These are phyloP conservation scores for Hansenula sp. DNA, from an alignment of 1,139 yeast genomes.

Conservation along the genomic window DNA sequence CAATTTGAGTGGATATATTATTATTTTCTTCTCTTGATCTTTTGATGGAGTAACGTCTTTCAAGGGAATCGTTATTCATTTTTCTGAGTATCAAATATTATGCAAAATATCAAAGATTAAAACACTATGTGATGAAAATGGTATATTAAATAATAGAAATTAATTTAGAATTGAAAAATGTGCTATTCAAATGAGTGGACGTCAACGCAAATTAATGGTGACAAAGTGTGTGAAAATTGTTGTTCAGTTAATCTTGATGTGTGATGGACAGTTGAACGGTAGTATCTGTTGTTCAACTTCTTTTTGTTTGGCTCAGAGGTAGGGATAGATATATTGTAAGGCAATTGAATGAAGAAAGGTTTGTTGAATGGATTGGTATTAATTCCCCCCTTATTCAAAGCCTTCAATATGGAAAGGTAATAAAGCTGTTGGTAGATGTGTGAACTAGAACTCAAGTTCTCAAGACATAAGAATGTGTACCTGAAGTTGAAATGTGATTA, in stretches of 20 bases:
- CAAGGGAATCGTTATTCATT: conserved; percentile 4
- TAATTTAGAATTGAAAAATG: conserved; percentile 1
- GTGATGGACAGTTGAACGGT: neutral
- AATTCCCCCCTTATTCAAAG: too few relatives aligned
- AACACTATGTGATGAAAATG: too few relatives aligned
- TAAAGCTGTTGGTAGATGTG: too few relatives aligned
- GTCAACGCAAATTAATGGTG: conserved; percentile 27
- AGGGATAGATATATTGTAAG: neutral
- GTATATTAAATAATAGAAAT: too few relatives aligned
- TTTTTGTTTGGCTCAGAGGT: neutral
- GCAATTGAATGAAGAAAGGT: neutral
- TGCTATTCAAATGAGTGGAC: conserved; percentile 20
- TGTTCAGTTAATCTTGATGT: neutral
- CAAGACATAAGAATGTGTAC: too few relatives aligned
- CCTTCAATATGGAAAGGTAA: too few relatives aligned
- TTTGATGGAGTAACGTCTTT: conserved; percentile 18
- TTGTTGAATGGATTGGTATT: neutral
- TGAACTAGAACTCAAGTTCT: too few relatives aligned
- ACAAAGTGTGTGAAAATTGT: conserved; percentile 9
- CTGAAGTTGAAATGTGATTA: too few relatives aligned
- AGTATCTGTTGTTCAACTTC: neutral
- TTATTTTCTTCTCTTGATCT: conserved; percentile 20
- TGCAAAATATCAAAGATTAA: too few relatives aligned
- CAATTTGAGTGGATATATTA: conserved; percentile 2
- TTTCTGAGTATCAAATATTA: neutral